phyloP scores from a whole-genome alignment of 2,329 filamentous ascomycete species.

The Microascus cirrosus region DNA sequence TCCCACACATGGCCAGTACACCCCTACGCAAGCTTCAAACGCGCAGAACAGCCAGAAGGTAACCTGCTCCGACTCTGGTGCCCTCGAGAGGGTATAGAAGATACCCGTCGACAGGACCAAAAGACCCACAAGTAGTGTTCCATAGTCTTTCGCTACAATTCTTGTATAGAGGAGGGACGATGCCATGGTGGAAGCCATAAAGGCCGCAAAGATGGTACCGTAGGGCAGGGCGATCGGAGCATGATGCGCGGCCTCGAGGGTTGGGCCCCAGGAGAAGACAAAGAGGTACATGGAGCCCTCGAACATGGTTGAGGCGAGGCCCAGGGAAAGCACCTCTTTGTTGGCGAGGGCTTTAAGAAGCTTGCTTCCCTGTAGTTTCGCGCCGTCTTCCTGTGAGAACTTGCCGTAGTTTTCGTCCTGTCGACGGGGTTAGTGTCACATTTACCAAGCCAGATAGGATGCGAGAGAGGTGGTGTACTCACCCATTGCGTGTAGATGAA shows the following conservation, averaged over 20 bases:
- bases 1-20: slow-evolving; percentile 44
- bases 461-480: background rate
- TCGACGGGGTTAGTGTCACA: background rate
- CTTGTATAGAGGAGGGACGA: slow-evolving; percentile 39
- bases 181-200: slow-evolving; percentile 49
- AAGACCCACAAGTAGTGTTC: slow-evolving; percentile 20
- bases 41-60: slow-evolving; percentile 44
- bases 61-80: slow-evolving; percentile 21
- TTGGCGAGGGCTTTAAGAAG: slow-evolving; percentile 18
- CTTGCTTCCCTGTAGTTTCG: slow-evolving; percentile 7
- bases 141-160: background rate
- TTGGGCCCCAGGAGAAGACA: slow-evolving; percentile 48
- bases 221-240: slow-evolving; percentile 21
- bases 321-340: slow-evolving; percentile 35
- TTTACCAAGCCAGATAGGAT: background rate
- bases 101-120: slow-evolving; percentile 23
- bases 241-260: slow-evolving; percentile 26
- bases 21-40: slow-evolving; percentile 43
- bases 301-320: slow-evolving; percentile 41
- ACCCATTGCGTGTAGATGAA: slow-evolving; percentile 37
- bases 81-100: slow-evolving; percentile 22
- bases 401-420: slow-evolving; percentile 39
- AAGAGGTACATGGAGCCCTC: slow-evolving; percentile 50
- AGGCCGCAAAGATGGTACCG: slow-evolving; percentile 43
- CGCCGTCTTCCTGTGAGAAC: background rate